These are phyloP conservation scores for Chrysanthemum lavandulifolium DNA, from an alignment of 129 eudicot species.

Conservation along the genomic window DNA sequence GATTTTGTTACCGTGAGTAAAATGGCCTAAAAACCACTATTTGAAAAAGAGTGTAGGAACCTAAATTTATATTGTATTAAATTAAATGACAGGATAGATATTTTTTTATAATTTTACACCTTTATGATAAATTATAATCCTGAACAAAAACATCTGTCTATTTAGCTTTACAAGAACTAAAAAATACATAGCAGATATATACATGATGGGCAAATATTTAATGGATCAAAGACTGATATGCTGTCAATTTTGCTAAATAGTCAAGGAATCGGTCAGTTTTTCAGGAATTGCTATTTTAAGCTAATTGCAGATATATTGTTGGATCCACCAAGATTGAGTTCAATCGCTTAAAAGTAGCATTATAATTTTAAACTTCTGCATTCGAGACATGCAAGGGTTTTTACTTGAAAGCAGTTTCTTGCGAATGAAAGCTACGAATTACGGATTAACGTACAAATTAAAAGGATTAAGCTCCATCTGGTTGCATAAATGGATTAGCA, in stretches of 20 bases:
- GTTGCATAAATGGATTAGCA: constrained; percentile 89
- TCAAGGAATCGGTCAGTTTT: neutral
- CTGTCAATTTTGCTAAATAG: neutral
- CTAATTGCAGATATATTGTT: constrained; percentile 2
- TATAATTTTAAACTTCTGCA: neutral
- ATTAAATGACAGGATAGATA: no score
- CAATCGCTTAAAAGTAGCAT: neutral
- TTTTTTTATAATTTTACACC: no score
- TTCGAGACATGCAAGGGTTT: no score
- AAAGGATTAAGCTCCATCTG: constrained; percentile 76
- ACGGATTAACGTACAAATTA: neutral
- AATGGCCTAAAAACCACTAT: no score
- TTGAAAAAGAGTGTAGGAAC: no score
- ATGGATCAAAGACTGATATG: neutral
- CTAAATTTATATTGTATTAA: no score
- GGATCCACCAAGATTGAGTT: neutral
- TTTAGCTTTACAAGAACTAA: no score
- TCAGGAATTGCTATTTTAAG: neutral
- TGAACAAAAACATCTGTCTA: no score
- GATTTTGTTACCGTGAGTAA: no score
- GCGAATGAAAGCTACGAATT: neutral
- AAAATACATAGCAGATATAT: no score
- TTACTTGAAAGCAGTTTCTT: neutral
- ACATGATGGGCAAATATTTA: neutral
- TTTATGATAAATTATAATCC: no score